phyloP scores from a whole-genome alignment of 179 eudicot species.

The Beta macrorhiza region DNA sequence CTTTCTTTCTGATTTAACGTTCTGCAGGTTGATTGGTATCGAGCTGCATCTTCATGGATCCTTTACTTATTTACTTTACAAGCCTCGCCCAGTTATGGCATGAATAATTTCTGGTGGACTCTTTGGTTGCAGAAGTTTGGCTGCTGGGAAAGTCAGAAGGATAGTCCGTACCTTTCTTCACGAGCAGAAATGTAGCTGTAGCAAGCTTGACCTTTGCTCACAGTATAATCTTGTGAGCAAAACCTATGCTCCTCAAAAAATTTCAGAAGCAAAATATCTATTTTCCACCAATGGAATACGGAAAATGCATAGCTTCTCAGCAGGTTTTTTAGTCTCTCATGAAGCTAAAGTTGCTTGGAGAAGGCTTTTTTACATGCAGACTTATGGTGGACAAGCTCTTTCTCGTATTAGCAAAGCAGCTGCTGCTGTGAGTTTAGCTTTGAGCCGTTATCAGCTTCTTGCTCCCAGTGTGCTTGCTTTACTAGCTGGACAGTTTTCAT shows the following conservation, averaged over 20 bases:
- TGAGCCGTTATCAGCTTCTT: conserved; percentile 65
- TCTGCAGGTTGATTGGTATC: neutral
- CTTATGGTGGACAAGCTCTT: conserved; percentile 39
- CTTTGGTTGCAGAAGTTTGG: conserved; percentile 50
- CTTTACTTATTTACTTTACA: conserved; percentile 6
- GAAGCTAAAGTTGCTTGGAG: conserved; percentile 64
- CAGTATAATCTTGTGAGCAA: conserved; percentile 28
- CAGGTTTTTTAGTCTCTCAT: conserved; percentile 28
- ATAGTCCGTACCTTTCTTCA: conserved; percentile 35
- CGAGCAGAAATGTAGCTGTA: conserved; percentile 34
- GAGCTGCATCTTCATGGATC: neutral
- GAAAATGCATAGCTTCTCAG: conserved; percentile 40
- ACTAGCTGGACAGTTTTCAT: conserved; percentile 53
- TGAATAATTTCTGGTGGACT: conserved; percentile 14
- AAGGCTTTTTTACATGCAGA: conserved; percentile 39
- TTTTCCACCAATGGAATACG: conserved; percentile 33
- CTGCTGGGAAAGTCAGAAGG: conserved; percentile 48
- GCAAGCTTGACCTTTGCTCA: conserved; percentile 31
- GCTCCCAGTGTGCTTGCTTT: conserved; percentile 67
- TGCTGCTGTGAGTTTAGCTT: conserved; percentile 70
- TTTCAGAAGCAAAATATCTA: conserved; percentile 30
- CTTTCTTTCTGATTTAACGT: neutral
- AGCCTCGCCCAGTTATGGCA: neutral
- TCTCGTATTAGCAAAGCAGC: conserved; percentile 58
- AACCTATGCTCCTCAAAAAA: conserved; percentile 29